Base-by-base conservation (phyloP, 352 stramenopile species). In the Globisporangium abappressorium region DNA sequence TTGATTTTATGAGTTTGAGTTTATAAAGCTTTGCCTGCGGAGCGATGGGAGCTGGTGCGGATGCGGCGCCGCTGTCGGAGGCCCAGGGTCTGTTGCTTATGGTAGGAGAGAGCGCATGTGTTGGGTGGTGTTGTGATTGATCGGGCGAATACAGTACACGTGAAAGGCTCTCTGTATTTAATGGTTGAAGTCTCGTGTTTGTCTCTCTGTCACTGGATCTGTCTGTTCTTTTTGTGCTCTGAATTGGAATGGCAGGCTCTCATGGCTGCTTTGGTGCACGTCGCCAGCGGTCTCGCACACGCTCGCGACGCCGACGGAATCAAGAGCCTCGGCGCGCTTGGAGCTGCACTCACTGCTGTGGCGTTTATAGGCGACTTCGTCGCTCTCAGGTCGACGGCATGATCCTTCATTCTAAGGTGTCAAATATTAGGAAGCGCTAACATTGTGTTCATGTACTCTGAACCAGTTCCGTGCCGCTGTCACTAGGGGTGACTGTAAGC, bases 381-480 rank as follows among this genome's bases (percentile, higher is more conserved):
- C 20, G 69, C 69, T 15, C 43, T 74, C 11, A 74, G 69, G 69
- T 74, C 18, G 20, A 20, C 41, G 24, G 18, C 18, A 18, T 33
- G 3, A 33, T 33, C 5, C 30, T 33, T 33, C 30, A 33, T 33
- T 33, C 30, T 33, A 33, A 33, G 30, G 30, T 33, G 30, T 33
- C 30, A 33, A 33, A 33, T 33, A 5, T 33, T 33, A 33, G 30
- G 30, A 33, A 33, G 30, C 30, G 30, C 30, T 33, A 33, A 33
- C 30, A 33, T 33, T 33, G 30, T 33, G 30, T 33, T 33, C 30
- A 33, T 33, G 30, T 33, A 33, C 30, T 33, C 30, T 33, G 30
- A 33, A 33, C 47, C 57, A 73, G 71, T 47, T 46, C 68, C 5
- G 58, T 59, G 26, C 68, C 67, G 20, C 56, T 81, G n/a, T 63